Conservation (phyloP, 2,329 filamentous ascomycete genomes). For the Pseudodiploospora longispora region DNA sequence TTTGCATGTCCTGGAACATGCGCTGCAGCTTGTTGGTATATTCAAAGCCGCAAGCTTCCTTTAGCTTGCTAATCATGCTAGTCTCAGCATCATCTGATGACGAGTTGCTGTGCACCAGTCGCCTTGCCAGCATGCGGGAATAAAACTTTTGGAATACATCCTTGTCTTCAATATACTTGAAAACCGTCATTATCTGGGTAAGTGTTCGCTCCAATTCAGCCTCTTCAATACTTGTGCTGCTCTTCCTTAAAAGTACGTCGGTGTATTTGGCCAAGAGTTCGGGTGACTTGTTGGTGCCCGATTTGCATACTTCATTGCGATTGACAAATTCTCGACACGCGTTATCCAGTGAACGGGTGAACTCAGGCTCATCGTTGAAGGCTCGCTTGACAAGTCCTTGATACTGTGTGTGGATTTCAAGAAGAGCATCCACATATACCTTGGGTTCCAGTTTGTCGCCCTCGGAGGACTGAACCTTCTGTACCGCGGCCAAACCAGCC, state of each 20-base stretch:
- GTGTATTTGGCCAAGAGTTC: conserved; percentile 94
- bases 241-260: conserved; percentile 87
- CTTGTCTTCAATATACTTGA: conserved; percentile 99
- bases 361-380: conserved; percentile 93
- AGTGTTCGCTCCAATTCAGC: conserved; percentile 84
- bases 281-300: conserved; percentile 86
- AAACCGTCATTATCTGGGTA: conserved; percentile 95
- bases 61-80: conserved; percentile 98
- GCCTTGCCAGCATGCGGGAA: conserved; percentile 89
- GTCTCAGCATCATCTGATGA: conserved; percentile 96
- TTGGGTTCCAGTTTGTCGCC: conserved; percentile 91
- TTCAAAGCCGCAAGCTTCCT: conserved; percentile 96
- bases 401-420: conserved; percentile 92
- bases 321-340: conserved; percentile 98
- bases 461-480: conserved; percentile 79
- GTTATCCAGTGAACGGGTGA: conserved; percentile 91
- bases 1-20: conserved; percentile 99
- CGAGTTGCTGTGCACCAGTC: conserved; percentile 88
- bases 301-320: conserved; percentile 91
- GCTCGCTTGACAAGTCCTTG: conserved; percentile 84
- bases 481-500: conserved; percentile 77
- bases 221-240: conserved; percentile 85
- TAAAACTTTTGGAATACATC: conserved; percentile 99
- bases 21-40: conserved; percentile 99
- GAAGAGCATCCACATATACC: conserved; percentile 87